phyloP scores from a whole-genome alignment of 495 filamentous ascomycete genomes.

The Letharia columbiana region DNA sequence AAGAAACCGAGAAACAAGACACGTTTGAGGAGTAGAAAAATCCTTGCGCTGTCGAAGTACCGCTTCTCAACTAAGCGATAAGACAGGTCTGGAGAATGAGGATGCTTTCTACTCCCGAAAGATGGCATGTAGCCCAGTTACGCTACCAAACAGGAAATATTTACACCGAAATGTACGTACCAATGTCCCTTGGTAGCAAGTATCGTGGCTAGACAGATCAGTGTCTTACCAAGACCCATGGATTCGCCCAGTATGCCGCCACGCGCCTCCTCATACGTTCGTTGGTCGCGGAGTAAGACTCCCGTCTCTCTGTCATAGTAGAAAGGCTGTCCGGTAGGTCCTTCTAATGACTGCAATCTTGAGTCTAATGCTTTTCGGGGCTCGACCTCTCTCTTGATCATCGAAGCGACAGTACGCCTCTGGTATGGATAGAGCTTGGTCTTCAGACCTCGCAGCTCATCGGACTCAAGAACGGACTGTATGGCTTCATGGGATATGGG shows the following conservation, averaged over 20 bases:
- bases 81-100: too few species aligned
- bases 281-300: conserved; percentile 50
- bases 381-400: conserved; percentile 74
- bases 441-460: conserved; percentile 49
- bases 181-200: conserved; percentile 68
- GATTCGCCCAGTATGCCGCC: conserved; percentile 69
- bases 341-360: conserved; percentile 47
- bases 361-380: conserved; percentile 63
- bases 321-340: conserved; percentile 55
- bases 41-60: too few species aligned
- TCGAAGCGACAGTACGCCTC: conserved; percentile 68
- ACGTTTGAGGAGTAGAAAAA: too few species aligned
- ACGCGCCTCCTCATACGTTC: conserved; percentile 61
- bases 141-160: too few species aligned
- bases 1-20: too few species aligned
- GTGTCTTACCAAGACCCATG: conserved; percentile 69
- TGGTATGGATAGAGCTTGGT: conserved; percentile 72
- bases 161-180: too few species aligned
- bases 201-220: conserved; percentile 77
- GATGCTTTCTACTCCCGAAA: too few species aligned
- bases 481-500: conserved; percentile 52
- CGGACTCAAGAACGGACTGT: conserved; percentile 47
- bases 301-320: conserved; percentile 65
- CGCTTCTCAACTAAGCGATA: too few species aligned
- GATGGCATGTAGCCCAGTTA: too few species aligned